phyloP scores from a whole-genome alignment of 2,329 filamentous ascomycete species.

The Diaporthe amygdali region DNA sequence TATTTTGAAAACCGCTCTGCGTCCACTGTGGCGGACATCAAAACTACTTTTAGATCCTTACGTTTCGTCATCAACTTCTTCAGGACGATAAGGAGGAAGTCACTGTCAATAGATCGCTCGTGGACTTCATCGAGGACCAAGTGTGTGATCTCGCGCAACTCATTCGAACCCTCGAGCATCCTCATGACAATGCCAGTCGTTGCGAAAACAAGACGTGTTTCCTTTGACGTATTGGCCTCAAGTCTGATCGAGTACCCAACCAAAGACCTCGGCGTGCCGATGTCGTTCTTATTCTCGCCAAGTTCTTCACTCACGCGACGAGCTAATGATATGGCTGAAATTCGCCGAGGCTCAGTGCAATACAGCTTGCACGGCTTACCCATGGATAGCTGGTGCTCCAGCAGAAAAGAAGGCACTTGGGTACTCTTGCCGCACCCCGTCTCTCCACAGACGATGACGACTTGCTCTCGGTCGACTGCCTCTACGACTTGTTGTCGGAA shows the following conservation, averaged over 20 bases:
- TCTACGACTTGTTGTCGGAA: conserved; percentile 81
- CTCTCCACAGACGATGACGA: conserved; percentile 94
- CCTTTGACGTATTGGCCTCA: conserved; percentile 82
- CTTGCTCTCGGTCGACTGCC: conserved; percentile 79
- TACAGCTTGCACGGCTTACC: conserved; percentile 90
- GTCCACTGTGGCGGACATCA: conserved; percentile 98
- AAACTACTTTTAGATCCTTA: conserved; percentile 85
- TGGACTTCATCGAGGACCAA: conserved; percentile 97
- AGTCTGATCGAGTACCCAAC: conserved; percentile 94
- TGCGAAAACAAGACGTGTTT: conserved; percentile 88
- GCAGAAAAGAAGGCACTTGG: conserved; percentile 90
- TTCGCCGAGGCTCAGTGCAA: conserved; percentile 92
- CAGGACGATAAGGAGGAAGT: conserved; percentile 92
- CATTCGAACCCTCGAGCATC: conserved; percentile 90
- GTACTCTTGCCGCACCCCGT: conserved; percentile 98
- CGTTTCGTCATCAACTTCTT: conserved; percentile 79
- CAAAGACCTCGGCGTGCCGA: conserved; percentile 83
- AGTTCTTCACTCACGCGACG: conserved; percentile 93
- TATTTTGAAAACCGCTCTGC: conserved; percentile 91
- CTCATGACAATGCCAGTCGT: conserved; percentile 94
- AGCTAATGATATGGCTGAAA: conserved; percentile 94
- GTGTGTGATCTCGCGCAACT: conserved; percentile 89
- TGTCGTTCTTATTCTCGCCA: conserved; percentile 80
- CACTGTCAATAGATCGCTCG: conserved; percentile 94
- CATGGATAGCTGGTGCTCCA: conserved; percentile 84